Base-by-base conservation (phyloP, 192 early-diverging fungal species). In the Coemansia sp. region DNA sequence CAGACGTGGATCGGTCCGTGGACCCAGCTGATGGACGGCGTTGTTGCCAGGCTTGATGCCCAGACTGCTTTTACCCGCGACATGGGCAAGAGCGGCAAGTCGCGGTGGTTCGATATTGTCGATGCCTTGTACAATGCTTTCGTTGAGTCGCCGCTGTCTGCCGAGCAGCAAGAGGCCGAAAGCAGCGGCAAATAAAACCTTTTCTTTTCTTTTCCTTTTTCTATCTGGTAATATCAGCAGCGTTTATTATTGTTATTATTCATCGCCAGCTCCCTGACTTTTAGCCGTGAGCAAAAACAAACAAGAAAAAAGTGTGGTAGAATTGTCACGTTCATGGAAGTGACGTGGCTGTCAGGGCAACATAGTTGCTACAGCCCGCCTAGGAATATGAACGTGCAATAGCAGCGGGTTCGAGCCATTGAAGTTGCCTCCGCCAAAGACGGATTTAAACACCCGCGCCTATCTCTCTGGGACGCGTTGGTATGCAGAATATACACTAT, bases 351-450 rank as follows among this genome's bases (percentile, higher is more conserved):
- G 71, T 81, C 78, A 81, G 40, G 21, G 70, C 70, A 68, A 68
- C 75, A 70, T 75, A 76, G 77, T 65, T 65, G 54, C 69, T 76
- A 61, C 69, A 63, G 65, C 67, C 71, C 66, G 74, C 61, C 71
- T 73, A 73, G 78, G 78, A 81, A 81, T 81, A 81, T 81, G 70
- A 57, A 49, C 42, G 66, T 65, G 74, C 74, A 73, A 76, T 76
- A 76, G 71, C 78, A 39, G 18, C 59, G 62, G 64, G 69, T 22
- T 59, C 47, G 69, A 62, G 66, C 75, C 68, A 43, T 62, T 64
- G 56, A 49, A 54, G 26, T 54, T 54, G 51, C 51, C 51, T 54
- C 51, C 51, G 57, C 32, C 57, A 59, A 41, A 37, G 37, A 39
- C 19, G 32, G 55, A 57, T 55, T 61, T 39, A 47, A 62, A 66